Evolutionary conservation across 345 rosid species (phyloP), one percentile per base, ranked within the genome.

Genomic region (Salix dunnii): DNA sequence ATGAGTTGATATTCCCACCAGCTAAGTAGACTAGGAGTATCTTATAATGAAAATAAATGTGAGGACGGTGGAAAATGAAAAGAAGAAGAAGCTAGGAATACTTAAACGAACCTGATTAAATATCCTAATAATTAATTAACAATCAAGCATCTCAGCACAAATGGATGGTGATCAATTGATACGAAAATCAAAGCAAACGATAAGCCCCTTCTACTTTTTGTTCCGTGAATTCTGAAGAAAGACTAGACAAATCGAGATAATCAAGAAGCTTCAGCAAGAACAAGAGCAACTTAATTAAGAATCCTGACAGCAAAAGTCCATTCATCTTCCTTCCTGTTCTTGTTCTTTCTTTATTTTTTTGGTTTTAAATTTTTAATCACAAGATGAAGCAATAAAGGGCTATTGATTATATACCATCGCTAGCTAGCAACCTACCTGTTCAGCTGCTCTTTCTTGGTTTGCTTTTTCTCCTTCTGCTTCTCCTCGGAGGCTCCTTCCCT

Each of bases 371-470:
- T 21, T 30, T 35, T 31, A 33, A 11, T 49, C 28, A 64, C 72
- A 55, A 71, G 20, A 70, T 33, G 70, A 35, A 61, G 76, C 20
- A 14, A 7, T 53, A 16, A 30, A 14, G 51, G 18, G 17, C 18
- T 0, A 14, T 46, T 16, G 14, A 12, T 12, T 46, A 14, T 46
- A 12, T 46, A 46, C 12, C 23, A 42, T 75, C 18, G 35, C 10
- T n/a, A 40, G n/a, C 38, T 43, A 65, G n/a, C 28, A 31, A 77
- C 12, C 27, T 58, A 35, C 72, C 51, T 33, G n/a, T 36, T 85
- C 83, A 91, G 90, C 91, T 84, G 87, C 98, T 91, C 87, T 94
- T 94, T 66, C 88, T 89, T 79, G 98, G 98, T 76, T 86, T 87
- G 86, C 83, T 87, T 84, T 94, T 94, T 74, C 93, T 89, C 65